Evolutionary conservation across 176 grass and related monocot genomes (phyloP).

Genomic region (Luzula sylvatica): DNA sequence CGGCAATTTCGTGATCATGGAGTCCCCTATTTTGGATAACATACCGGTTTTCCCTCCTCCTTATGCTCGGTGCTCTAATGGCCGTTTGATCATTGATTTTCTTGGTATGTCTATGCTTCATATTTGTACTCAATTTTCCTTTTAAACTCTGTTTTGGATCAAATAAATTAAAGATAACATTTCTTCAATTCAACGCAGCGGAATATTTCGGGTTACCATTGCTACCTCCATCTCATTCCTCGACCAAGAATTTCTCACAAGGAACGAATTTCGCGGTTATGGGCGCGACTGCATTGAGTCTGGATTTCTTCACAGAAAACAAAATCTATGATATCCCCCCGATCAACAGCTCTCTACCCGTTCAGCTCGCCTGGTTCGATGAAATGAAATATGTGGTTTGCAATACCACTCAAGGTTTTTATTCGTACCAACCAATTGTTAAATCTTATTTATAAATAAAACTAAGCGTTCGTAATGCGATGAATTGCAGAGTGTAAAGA

Average conservation of each 20-base stretch:
- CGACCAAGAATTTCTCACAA: slow-evolving; percentile 30
- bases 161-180: neutral
- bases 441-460: neutral
- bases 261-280: slow-evolving; percentile 42
- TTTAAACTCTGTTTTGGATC: neutral
- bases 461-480: too few species aligned
- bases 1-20: slow-evolving; percentile 30
- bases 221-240: slow-evolving; percentile 25
- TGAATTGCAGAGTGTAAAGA: slow-evolving; percentile 26
- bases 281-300: slow-evolving; percentile 27
- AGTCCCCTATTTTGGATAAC: slow-evolving; percentile 9
- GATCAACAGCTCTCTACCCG: slow-evolving; percentile 21
- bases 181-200: slow-evolving; percentile 17
- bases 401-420: slow-evolving; percentile 21
- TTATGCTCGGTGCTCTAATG: slow-evolving; percentile 46
- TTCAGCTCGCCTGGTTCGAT: slow-evolving; percentile 45
- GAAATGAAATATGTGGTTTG: slow-evolving; percentile 33
- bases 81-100: slow-evolving; percentile 61
- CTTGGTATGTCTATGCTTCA: slow-evolving; percentile 44
- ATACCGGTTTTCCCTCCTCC: slow-evolving; percentile 24
- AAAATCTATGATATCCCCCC: neutral
- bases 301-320: neutral
- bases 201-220: slow-evolving; percentile 45
- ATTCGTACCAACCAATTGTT: neutral
- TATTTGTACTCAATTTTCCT: slow-evolving; percentile 6